Evolutionary conservation across 352 stramenopile genomes (phyloP), one percentile per base, ranked within the genome.

Genomic region (Globisporangium alternatum): DNA sequence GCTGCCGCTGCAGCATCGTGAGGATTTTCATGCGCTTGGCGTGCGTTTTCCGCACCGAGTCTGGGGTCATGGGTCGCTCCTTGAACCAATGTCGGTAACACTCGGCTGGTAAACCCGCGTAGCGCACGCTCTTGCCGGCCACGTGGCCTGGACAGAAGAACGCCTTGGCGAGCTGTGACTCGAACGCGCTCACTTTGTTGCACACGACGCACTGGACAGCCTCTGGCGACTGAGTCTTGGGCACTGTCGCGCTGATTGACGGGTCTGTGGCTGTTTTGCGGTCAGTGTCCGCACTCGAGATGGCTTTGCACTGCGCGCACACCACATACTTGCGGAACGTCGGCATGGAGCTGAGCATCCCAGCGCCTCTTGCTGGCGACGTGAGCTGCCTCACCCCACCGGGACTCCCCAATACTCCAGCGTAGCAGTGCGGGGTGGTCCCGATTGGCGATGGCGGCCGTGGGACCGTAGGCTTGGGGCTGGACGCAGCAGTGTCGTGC

Each of bases 41-140:
- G 41, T 70, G 44, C 21, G 56, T 64, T 9, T 58, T 49, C 0
- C 22, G 45, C 30, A 75, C 65, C 6, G 35, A 39, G 2, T 61
- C 48, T 1, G 12, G 21, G 12, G 51, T 55, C 37, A 25, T 17
- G 5, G 30, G 47, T 13, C 52, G 49, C 51, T 63, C 65, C 12
- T 51, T 47, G 62, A 75, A 72, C 68, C 68, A 75, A 21, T 62
- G 35, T 5, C 61, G 68, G 28, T 75, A 75, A 61, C 57, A 65
- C 25, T 63, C 66, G 37, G 41, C 19, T 1, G 56, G 33, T 0
- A 75, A 28, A 1, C 68, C 68, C 3, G 65, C 35, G 21, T 72
- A 75, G 19, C 39, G 30, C 30, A 54, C 65, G 25, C 68, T 56
- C 53, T 69, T 75, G 6, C 65, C 68, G 21, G 49, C 56, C 12